These are phyloP conservation scores for Tardiomyces blankii DNA, from an alignment of 1,139 yeast species.

Conservation along the genomic window DNA sequence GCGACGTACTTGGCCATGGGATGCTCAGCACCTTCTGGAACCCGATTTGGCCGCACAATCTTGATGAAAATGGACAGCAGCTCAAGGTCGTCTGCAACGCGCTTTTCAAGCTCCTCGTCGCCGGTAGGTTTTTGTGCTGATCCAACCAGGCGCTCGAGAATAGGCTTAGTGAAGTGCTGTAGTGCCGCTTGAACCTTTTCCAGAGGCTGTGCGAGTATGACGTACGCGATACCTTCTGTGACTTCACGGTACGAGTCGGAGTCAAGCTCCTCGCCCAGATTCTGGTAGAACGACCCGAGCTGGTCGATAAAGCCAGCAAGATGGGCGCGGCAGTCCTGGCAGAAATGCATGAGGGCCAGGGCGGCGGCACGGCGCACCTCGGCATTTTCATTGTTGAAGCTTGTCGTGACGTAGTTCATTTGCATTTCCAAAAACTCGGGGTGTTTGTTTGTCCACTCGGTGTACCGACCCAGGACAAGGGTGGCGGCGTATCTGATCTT, in stretches of 20 bases:
- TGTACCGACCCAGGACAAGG: slow-evolving; percentile 83
- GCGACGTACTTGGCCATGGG: slow-evolving; percentile 52
- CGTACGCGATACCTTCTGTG: slow-evolving; percentile 85
- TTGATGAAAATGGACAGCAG: slow-evolving; percentile 59
- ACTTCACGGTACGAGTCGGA: slow-evolving; percentile 64
- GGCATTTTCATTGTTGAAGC: slow-evolving; percentile 39
- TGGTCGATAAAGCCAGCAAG: slow-evolving; percentile 66
- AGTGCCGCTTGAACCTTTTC: slow-evolving; percentile 35
- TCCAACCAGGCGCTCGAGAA: slow-evolving; percentile 32
- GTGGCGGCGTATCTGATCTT: slow-evolving; percentile 89
- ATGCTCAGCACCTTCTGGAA: slow-evolving; percentile 24
- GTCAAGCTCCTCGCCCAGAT: slow-evolving; percentile 47
- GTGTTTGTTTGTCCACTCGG: slow-evolving; percentile 88
- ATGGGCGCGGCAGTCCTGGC: slow-evolving; percentile 74
- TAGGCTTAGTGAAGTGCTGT: slow-evolving; percentile 57
- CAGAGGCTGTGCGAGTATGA: slow-evolving; percentile 47
- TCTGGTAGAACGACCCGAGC: slow-evolving; percentile 62
- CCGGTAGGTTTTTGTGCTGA: slow-evolving; percentile 17
- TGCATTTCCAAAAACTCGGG: slow-evolving; percentile 76
- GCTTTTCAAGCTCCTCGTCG: slow-evolving; percentile 31
- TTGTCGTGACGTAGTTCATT: slow-evolving; percentile 71
- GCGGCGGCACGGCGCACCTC: slow-evolving; percentile 52
- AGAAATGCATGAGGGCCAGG: slow-evolving; percentile 87
- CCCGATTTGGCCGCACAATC: slow-evolving; percentile 30
- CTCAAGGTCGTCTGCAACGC: slow-evolving; percentile 69